Evolutionary conservation across 768 basidiomycete genomes (phyloP).

Genomic region (Podaxis sp.): DNA sequence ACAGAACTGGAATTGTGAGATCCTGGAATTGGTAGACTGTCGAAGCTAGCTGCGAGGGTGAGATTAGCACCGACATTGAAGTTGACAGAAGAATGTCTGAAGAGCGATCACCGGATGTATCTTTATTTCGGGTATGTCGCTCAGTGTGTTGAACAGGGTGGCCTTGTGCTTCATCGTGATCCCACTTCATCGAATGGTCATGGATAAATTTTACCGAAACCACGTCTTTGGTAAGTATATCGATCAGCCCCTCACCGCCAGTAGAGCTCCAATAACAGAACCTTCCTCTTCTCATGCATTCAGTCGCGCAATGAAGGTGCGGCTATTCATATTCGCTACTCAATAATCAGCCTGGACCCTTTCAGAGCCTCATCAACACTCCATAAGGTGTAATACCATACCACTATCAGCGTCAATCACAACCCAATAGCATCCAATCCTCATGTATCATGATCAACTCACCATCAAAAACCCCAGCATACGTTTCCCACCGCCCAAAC

Average conservation of each 20-base stretch:
- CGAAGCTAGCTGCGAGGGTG: not conserved
- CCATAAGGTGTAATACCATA: not conserved
- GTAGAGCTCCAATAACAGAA: not conserved
- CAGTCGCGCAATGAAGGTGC: not conserved
- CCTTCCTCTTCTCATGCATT: not conserved
- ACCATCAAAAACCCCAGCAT: not conserved
- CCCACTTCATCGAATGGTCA: not conserved
- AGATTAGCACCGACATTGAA: not conserved
- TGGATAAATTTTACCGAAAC: not conserved
- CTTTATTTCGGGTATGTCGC: not conserved
- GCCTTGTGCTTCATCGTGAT: not conserved
- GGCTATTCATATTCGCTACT: not conserved
- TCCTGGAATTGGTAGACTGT: not conserved
- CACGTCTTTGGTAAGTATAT: not conserved
- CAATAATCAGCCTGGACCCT: not conserved
- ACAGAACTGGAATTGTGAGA: not conserved
- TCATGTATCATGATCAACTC: not conserved
- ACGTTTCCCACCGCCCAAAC: constrained; percentile 1
- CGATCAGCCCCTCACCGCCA: not conserved
- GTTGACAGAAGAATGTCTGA: not conserved
- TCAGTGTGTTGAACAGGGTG: not conserved
- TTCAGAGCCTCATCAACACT: not conserved
- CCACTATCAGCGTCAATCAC: not conserved
- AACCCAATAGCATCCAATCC: not conserved
- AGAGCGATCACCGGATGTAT: not conserved